phyloP scores from a whole-genome alignment of 495 filamentous ascomycete genomes.

The Penicillium odoratum region DNA sequence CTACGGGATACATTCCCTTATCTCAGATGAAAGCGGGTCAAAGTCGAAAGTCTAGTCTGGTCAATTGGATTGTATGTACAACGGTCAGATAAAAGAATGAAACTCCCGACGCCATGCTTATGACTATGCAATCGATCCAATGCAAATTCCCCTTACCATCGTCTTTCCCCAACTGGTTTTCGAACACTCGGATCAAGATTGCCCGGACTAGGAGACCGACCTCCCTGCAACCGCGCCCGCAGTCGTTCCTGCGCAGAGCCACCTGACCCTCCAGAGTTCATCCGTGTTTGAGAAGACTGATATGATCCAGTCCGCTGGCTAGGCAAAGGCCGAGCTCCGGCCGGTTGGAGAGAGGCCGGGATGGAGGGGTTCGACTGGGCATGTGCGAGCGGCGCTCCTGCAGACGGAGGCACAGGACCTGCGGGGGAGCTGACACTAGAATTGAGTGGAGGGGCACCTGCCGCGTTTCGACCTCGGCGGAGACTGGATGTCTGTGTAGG shows the following conservation, averaged over 20 bases:
- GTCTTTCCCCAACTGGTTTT: constrained; percentile 37
- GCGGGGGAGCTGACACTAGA: constrained; percentile 23
- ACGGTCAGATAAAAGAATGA: not conserved
- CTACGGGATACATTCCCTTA: not conserved
- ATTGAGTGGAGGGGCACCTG: constrained; percentile 22
- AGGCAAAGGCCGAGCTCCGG: constrained; percentile 58
- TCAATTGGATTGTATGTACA: not conserved
- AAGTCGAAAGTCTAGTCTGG: not conserved
- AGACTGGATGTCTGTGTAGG: constrained; percentile 56
- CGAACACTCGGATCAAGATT: constrained; percentile 36
- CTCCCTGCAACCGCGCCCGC: constrained; percentile 64
- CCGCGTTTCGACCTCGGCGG: constrained; percentile 43
- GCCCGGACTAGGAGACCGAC: constrained; percentile 39
- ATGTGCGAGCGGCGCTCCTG: constrained; percentile 16
- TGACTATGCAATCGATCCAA: constrained; percentile 20
- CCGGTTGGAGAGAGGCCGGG: constrained; percentile 33
- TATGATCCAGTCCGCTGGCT: constrained; percentile 74
- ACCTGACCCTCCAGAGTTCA: constrained; percentile 38
- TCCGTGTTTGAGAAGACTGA: constrained; percentile 44
- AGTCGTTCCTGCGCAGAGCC: constrained; percentile 65
- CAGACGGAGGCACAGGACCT: constrained; percentile 19
- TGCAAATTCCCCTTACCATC: constrained; percentile 15
- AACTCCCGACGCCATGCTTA: constrained; percentile 30
- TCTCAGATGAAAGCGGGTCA: not conserved
- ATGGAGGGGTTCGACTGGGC: constrained; percentile 17